Evolutionary conservation across 768 basidiomycete species (phyloP), one percentile per base, ranked within the genome.

Genomic region (Mycena chlorophos): DNA sequence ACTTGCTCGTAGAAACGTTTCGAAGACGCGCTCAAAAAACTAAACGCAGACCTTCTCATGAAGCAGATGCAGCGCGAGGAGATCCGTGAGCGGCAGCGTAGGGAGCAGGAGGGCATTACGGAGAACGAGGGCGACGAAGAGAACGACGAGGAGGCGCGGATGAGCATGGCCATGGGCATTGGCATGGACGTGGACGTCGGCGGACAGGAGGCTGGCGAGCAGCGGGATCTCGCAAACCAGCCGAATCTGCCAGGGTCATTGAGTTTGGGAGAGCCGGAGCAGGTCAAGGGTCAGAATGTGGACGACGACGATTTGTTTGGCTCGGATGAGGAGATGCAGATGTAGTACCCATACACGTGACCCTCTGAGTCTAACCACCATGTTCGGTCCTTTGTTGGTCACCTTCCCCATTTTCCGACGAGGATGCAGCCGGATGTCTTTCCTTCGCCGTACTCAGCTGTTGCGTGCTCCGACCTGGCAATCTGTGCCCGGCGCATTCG

Each of bases 21-120:
- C 71, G 92, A 95, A 68, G 94, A 96, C 67, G 88, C 90, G 17
- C 71, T 95, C 65, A 91, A 87, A 76, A 97, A 96, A 71, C 78
- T 97, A 46, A 82, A 86, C 12, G 82, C 85, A 30, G 94, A 97
- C 67, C 75, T 95, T 27, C 94, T 95, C 61, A 85, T 87, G 81
- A 95, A 94, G 68, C 73, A 80, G 10, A 80, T 80, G 1, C 91
- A 93, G 66, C 79, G 87, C 53, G 91, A 93, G 61, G 89, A 88
- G 63, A 72, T 93, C 68, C 85, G 84, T 64, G 90, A 92, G 71
- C 79, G 85, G 65, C 86, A 86, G 63, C 79, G 87, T 40, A 70
- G 85, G 66, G 78, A 79, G 68, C 88, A 88, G 63, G 88, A 88
- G 66, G 88, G 88, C 3, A 79, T 83, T 34, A 60, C 68, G 4